Evolutionary conservation across 1,284 basidiomycete genomes (phyloP), one percentile per base, ranked within the genome.

Genomic region (Cryptococcus maquisensis): DNA sequence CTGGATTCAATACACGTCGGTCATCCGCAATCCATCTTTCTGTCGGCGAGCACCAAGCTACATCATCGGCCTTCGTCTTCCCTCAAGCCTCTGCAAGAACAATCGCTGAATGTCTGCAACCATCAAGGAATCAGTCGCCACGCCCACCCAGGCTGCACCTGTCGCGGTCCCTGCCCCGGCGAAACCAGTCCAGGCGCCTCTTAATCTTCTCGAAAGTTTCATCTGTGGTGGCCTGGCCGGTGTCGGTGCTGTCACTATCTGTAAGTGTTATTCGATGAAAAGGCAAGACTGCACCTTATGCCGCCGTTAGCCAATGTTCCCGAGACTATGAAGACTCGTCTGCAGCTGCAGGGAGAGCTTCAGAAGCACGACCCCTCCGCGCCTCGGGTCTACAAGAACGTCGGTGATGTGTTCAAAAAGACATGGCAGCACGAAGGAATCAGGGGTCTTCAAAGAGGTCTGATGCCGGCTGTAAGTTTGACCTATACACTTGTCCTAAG

Each of bases 311-410:
- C 90, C 32, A 77, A 77, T 58, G 67, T 76, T 28, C 73, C 78
- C 10, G 93, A 96, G 70, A 91, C 96, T 32, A 88, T 89, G 55
- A 97, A 97, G 77, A 97, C 93, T 36, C 86, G 94, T 55, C 77
- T 98, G 51, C 93, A 97, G 72, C 81, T 98, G 21, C 92, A 97
- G 73, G 94, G 93, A 21, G 93, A 98, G 76, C 83, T 97, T 15
- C 83, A 87, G 38, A 89, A 86, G 70, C 81, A 78, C 16, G 85
- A 86, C 13, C 54, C 62, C 18, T 69, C 71, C 47, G 83, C 82
- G 8, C 74, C 82, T 59, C 87, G 83, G 68, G 88, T 98, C 4
- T 98, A 98, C 80, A 89, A 84, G 56, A 90, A 86, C 69, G 89
- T 88, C 2, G 64, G 91, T 41, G 94, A 98, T 71, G 92, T 90